phyloP scores from a whole-genome alignment of 2,329 filamentous ascomycete species.

The Neoscytalidium dimidiatum region DNA sequence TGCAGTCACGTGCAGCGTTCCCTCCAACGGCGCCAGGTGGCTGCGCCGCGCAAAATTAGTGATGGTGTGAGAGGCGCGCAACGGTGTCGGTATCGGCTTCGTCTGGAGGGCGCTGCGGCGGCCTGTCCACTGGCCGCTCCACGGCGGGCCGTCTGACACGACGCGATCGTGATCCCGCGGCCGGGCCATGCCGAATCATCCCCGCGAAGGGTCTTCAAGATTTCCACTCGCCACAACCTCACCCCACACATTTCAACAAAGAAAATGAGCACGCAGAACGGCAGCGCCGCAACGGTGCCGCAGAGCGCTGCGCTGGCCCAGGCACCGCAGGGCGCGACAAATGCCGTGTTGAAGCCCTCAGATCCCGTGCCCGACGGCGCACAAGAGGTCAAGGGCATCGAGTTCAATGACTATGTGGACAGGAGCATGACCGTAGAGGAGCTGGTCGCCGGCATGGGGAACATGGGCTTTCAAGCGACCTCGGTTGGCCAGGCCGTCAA shows the following conservation, averaged over 20 bases:
- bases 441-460: constrained; percentile 75
- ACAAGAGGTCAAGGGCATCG: constrained; percentile 84
- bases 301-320: neutral
- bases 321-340: constrained; percentile 55
- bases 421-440: constrained; percentile 82
- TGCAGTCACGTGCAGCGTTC: neutral
- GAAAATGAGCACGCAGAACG: constrained; percentile 10
- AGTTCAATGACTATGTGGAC: constrained; percentile 81
- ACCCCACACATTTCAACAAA: constrained; percentile 14
- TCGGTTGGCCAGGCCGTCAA: constrained; percentile 83
- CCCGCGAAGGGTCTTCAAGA: constrained; percentile 10
- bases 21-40: neutral
- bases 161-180: constrained; percentile 5
- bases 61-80: constrained; percentile 7
- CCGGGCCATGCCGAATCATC: constrained; percentile 8
- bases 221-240: constrained; percentile 12
- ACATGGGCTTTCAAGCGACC: constrained; percentile 83
- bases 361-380: constrained; percentile 76
- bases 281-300: neutral
- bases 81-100: constrained; percentile 1
- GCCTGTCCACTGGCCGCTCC: neutral
- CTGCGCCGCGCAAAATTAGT: neutral
- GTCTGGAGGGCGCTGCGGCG: neutral
- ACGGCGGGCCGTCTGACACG: constrained; percentile 9
- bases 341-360: constrained; percentile 83